Percentiles rank a stretch among this genome's conserved stretches.
Conservation (phyloP, 2,329 filamentous ascomycete genomes). For the Diaporthe aspalathi region DNA sequence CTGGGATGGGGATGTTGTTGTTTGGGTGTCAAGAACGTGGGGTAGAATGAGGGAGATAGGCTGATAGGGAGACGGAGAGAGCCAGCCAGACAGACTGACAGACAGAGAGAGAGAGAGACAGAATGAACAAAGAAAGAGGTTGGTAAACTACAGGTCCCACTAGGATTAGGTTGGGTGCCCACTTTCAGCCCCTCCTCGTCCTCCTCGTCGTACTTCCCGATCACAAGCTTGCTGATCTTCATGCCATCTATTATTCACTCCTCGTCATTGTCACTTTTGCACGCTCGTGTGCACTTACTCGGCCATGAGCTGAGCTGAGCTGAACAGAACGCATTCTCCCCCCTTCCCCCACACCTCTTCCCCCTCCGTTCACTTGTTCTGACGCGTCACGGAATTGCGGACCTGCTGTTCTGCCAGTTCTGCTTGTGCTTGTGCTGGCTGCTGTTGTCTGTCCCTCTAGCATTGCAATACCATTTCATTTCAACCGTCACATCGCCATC, state of each 20-base stretch:
- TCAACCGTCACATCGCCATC: neutral
- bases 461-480: neutral
- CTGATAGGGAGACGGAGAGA: neutral
- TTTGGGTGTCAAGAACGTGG: conserved; percentile 19
- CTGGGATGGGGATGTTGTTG: conserved; percentile 26
- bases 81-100: too few relatives aligned
- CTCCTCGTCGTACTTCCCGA: too few relatives aligned
- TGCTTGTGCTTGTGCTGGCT: neutral
- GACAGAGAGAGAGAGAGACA: too few relatives aligned
- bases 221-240: conserved; percentile 19
- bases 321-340: conserved; percentile 2
- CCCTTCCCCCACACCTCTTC: conserved; percentile 36
- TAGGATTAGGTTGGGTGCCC: neutral
- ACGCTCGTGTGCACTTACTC: conserved; percentile 6
- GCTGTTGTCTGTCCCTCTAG: neutral
- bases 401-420: neutral
- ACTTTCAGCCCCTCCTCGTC: conserved; percentile 17
- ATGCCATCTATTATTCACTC: neutral
- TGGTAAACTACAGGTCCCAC: neutral
- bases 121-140: too few relatives aligned
- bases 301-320: conserved; percentile 27
- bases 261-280: conserved; percentile 6
- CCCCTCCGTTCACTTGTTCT: conserved; percentile 32
- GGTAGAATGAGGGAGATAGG: neutral
- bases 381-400: neutral